A percentile compares a stretch with the other conserved stretches of the same genome.
Conservation (phyloP, 1,284 basidiomycete genomes). For the Rhodotorula sp. region DNA sequence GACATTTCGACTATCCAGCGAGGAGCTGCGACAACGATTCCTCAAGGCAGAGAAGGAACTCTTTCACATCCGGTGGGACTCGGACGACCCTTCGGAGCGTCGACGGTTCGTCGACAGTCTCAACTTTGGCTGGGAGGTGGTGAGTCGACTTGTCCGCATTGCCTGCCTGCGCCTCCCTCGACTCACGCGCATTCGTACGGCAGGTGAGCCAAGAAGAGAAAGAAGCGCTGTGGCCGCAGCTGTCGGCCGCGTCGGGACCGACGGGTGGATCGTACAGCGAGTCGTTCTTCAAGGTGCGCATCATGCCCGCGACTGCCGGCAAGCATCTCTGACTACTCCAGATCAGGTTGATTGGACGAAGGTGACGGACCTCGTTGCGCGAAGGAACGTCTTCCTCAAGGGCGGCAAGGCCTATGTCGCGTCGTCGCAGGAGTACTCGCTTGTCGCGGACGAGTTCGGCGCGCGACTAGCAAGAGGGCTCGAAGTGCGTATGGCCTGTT, state of each 20-base stretch:
- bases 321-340: slow-evolving; percentile 50
- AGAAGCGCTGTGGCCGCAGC: slow-evolving; percentile 55
- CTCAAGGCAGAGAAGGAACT: slow-evolving; percentile 83
- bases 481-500: slow-evolving; percentile 59
- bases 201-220: slow-evolving; percentile 67
- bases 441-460: slow-evolving; percentile 86
- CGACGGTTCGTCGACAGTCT: slow-evolving; percentile 71
- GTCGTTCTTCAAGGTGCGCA: slow-evolving; percentile 66
- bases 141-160: slow-evolving; percentile 49
- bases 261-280: slow-evolving; percentile 54
- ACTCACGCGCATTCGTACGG: too few species aligned
- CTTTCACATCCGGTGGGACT: slow-evolving; percentile 81
- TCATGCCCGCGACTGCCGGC: neutral
- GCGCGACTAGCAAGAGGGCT: slow-evolving; percentile 71
- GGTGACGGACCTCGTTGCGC: slow-evolving; percentile 88
- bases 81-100: slow-evolving; percentile 63
- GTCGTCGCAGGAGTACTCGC: slow-evolving; percentile 73
- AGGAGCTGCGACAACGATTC: slow-evolving; percentile 86
- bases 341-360: slow-evolving; percentile 73
- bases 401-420: slow-evolving; percentile 90
- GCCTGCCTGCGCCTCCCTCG: too few species aligned
- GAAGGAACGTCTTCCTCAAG: slow-evolving; percentile 74
- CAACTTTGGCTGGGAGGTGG: slow-evolving; percentile 73
- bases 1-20: slow-evolving; percentile 55
- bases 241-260: slow-evolving; percentile 54